Percentiles rank a stretch among this genome's conserved stretches.
phyloP scores from a whole-genome alignment of 2,329 filamentous ascomycete genomes.

The Periglandula ipomoeae region DNA sequence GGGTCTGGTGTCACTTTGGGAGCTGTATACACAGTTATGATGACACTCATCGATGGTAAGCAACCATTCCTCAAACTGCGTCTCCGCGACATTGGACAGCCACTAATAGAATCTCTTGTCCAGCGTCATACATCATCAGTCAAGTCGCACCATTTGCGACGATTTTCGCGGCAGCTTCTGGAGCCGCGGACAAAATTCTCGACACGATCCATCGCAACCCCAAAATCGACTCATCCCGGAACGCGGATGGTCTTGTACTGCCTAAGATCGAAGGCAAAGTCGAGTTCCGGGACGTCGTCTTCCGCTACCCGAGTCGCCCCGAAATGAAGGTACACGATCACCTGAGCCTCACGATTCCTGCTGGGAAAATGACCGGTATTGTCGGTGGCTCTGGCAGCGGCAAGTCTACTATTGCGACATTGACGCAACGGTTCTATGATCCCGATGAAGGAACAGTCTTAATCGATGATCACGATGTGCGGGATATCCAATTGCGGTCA shows the following conservation, averaged over 20 bases:
- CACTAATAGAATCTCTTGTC: background rate
- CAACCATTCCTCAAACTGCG: background rate
- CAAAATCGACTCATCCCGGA: background rate
- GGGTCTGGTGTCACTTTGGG: background rate
- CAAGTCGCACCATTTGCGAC: background rate
- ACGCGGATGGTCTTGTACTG: background rate
- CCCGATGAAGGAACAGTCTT: background rate
- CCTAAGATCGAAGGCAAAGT: background rate
- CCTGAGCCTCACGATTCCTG: slow-evolving; percentile 29
- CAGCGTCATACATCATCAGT: background rate
- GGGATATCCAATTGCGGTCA: slow-evolving; percentile 47
- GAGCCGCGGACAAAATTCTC: background rate
- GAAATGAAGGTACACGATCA: slow-evolving; percentile 46
- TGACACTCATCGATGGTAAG: background rate
- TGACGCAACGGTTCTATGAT: slow-evolving; percentile 22
- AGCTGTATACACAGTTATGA: background rate
- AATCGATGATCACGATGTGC: slow-evolving; percentile 33
- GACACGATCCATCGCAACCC: background rate
- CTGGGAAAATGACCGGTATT: slow-evolving; percentile 26
- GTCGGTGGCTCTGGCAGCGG: background rate
- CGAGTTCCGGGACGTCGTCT: slow-evolving; percentile 14
- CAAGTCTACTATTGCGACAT: slow-evolving; percentile 22
- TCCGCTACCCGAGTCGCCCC: slow-evolving; percentile 31
- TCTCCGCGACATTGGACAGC: background rate
- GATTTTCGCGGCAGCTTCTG: background rate